Base-by-base conservation (phyloP, 2,329 filamentous ascomycete species). In the Talaromyces atroroseus region DNA sequence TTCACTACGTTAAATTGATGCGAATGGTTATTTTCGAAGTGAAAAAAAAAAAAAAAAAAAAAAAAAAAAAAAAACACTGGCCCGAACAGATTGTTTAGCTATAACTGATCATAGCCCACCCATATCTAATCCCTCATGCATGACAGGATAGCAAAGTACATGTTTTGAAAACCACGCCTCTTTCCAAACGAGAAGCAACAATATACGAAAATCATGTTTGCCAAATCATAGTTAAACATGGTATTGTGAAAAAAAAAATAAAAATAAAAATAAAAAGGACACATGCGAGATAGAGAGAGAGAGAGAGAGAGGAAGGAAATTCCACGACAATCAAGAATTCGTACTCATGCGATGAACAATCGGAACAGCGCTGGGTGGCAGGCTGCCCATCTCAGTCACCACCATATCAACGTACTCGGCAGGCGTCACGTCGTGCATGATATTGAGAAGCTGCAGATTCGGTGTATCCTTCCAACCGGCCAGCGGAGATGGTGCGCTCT, bases 381-480 rank as follows among this genome's bases (percentile, higher is more conserved):
- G 82, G 65, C 85, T 89, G 44, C 92, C 94, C 68, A 92, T 86
- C 75, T 99, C 94, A 2, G 91, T 96, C 50, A 97, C 85, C 42
- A 99, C 87, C 72, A 92, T 88, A 40, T 89, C 87, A 62, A 97
- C 86, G 66, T 90, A 92, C 65, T 90, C 87, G 3, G 90, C 89
- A 14, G 87, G 88, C 1, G 94, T 99, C 49, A 92, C 89, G 71
- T 99, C 94, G 68, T 95, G 96, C 73, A 97, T 84, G 59, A 96
- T 80, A 67, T 88, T 88, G 60, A 86, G 74, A 40, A 87, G 75
- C 66, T 86, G 83, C 57, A 88, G 69, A 56, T 81, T 81, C 26
- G 77, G 76, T 45, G 81, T 77, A n/a, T 85, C 80, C 53, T 74
- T 76, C 82, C 82, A 86, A 52, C 78, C 75, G 36, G 75, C 68